phyloP scores from a whole-genome alignment of 345 rosid genomes.

The Fremontodendron californicum region DNA sequence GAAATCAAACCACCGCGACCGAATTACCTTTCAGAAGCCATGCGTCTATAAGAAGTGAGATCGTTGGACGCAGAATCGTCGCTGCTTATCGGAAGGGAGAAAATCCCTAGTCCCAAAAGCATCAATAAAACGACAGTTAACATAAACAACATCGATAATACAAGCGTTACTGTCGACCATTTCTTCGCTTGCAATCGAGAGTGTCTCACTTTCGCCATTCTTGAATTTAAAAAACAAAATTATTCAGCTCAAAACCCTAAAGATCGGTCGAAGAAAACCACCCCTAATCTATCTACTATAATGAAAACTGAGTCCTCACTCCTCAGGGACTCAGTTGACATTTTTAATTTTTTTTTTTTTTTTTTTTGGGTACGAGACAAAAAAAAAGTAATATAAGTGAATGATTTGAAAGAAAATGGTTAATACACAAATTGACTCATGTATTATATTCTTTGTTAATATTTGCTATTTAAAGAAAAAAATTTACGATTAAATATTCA shows the following conservation, averaged over 20 bases:
- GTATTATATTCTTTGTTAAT: too few species aligned
- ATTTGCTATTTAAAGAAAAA: too few species aligned
- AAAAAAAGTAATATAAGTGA: too few species aligned
- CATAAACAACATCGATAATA: conserved; percentile 55
- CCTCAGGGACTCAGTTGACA: too few species aligned
- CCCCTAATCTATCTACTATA: too few species aligned
- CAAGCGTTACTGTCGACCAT: conserved; percentile 55
- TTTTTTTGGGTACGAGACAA: too few species aligned
- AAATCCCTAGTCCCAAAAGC: conserved; percentile 69
- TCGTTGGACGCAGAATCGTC: conserved; percentile 48
- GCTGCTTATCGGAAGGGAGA: conserved; percentile 54
- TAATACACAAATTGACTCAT: too few species aligned
- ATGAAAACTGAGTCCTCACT: too few species aligned
- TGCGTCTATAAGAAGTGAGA: conserved; percentile 57
- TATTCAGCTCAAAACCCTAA: conserved; percentile 24
- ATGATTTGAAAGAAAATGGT: too few species aligned
- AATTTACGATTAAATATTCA: too few species aligned
- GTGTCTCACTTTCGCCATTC: conserved; percentile 69
- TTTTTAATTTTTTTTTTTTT: too few species aligned
- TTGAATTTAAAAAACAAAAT: not conserved
- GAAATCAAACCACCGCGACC: not conserved
- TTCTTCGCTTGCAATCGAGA: conserved; percentile 55
- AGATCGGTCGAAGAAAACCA: not conserved
- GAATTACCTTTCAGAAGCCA: conserved; percentile 50
- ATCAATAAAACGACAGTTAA: conserved; percentile 61